These are phyloP conservation scores for Penicillium sp. DNA, from an alignment of 2,329 filamentous ascomycete genomes.

Conservation along the genomic window DNA sequence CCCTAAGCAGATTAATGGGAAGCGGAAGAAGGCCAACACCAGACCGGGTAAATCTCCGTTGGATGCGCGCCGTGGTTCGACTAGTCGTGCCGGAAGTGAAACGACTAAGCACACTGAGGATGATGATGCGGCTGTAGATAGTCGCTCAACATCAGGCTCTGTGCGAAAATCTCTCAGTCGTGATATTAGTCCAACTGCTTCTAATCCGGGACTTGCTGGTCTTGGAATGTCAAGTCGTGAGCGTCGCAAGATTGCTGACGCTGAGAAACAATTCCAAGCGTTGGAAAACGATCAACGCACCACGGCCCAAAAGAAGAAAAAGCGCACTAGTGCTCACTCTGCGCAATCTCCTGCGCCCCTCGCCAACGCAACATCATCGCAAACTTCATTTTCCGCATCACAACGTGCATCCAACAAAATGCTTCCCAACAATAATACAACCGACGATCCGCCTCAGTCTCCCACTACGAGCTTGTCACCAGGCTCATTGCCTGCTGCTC, in stretches of 20 bases:
- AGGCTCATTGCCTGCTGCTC: constrained; percentile 24
- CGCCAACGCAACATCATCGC: constrained; percentile 31
- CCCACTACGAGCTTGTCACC: constrained; percentile 33
- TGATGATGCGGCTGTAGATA: constrained; percentile 57
- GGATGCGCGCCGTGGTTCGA: constrained; percentile 54
- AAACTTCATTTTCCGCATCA: constrained; percentile 29
- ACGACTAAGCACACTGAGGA: constrained; percentile 53
- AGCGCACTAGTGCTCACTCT: constrained; percentile 57
- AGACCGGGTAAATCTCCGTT: constrained; percentile 54
- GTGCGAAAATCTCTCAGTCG: constrained; percentile 59
- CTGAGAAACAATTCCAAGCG: constrained; percentile 63
- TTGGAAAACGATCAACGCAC: constrained; percentile 58
- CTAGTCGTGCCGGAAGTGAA: constrained; percentile 63
- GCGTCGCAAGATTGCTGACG: constrained; percentile 62
- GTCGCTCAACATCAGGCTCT: constrained; percentile 59
- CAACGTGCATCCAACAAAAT: constrained; percentile 24
- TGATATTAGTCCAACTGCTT: constrained; percentile 59
- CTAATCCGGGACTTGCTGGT: constrained; percentile 43
- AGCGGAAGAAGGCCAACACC: constrained; percentile 50
- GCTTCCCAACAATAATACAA: constrained; percentile 31
- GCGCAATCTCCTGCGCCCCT: constrained; percentile 49
- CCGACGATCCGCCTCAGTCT: constrained; percentile 34
- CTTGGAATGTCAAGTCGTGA: constrained; percentile 61
- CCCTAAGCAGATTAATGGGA: constrained; percentile 45
- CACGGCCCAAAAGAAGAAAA: constrained; percentile 52